Conservation (phyloP, 345 rosid genomes). For the Euclidium syriacum region DNA sequence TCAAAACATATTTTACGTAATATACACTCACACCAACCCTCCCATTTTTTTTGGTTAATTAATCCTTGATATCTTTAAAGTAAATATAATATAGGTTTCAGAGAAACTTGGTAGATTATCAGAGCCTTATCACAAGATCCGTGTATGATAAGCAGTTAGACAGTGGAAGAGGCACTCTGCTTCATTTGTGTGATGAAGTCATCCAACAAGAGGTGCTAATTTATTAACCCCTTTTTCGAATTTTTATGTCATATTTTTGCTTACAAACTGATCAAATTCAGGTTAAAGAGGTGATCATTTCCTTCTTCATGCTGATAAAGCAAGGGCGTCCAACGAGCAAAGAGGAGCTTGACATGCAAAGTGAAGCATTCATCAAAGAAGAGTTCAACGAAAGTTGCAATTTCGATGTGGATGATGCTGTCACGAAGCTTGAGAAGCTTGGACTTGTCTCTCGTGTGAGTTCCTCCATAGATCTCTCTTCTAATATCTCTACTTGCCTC, state of each 20-base stretch:
- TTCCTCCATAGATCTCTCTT: not conserved
- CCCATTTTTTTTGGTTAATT: not conserved
- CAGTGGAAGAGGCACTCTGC: conserved; percentile 82
- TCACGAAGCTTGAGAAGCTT: conserved; percentile 57
- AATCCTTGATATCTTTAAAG: not conserved
- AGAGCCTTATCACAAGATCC: conserved; percentile 63
- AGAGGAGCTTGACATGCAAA: conserved; percentile 53
- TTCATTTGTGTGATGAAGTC: conserved; percentile 78
- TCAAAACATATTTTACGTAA: conserved; percentile 71
- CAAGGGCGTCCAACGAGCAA: conserved; percentile 44
- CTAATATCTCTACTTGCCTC: not conserved
- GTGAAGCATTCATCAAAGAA: conserved; percentile 53
- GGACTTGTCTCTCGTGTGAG: conserved; percentile 56
- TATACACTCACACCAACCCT: not conserved
- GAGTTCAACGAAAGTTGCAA: conserved; percentile 55
- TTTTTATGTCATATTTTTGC: not conserved
- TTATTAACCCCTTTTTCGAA: not conserved
- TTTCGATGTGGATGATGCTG: conserved; percentile 77
- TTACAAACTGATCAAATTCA: conserved; percentile 15
- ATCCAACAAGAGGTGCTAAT: conserved; percentile 53
- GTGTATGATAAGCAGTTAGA: conserved; percentile 79
- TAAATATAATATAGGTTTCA: conserved; percentile 49
- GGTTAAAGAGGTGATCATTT: conserved; percentile 86
- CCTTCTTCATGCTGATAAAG: conserved; percentile 59
- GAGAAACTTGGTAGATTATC: conserved; percentile 61